phyloP scores from a whole-genome alignment of 2,329 filamentous ascomycete species.

The Hypoxylon sp. region DNA sequence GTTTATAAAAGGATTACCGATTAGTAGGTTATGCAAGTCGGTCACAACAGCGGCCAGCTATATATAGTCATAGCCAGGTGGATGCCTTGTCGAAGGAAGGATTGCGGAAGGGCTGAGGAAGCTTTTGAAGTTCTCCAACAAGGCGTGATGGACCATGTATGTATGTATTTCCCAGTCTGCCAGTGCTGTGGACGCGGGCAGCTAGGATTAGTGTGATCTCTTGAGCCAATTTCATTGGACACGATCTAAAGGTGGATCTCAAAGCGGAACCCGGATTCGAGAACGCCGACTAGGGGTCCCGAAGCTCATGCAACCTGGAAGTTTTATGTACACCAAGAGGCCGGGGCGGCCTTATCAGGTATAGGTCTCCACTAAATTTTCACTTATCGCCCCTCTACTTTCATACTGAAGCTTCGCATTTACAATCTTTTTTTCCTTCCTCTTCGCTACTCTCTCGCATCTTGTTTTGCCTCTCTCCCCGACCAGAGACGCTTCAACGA shows the following conservation, averaged over 20 bases:
- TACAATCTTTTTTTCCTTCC: slow-evolving; percentile 23
- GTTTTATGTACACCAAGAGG: slow-evolving; percentile 4
- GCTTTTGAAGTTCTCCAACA: slow-evolving; percentile 25
- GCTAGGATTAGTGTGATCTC: slow-evolving; percentile 26
- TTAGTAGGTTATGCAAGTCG: slow-evolving; percentile 10
- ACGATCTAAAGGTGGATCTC: slow-evolving; percentile 14
- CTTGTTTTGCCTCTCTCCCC: slow-evolving; percentile 15
- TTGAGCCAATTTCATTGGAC: slow-evolving; percentile 19
- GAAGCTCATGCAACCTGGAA: slow-evolving; percentile 34
- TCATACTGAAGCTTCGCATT: slow-evolving; percentile 13
- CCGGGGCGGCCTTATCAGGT: slow-evolving; percentile 26
- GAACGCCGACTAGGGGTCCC: slow-evolving; percentile 9
- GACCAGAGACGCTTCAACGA: slow-evolving; percentile 4
- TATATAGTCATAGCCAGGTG: slow-evolving; percentile 21
- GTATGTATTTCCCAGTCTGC: slow-evolving; percentile 8
- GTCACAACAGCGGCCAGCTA: slow-evolving; percentile 11
- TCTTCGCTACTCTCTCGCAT: background rate
- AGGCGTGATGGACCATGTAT: slow-evolving; percentile 18
- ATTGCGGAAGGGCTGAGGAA: slow-evolving; percentile 20
- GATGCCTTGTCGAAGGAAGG: slow-evolving; percentile 21
- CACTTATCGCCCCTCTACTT: slow-evolving; percentile 43
- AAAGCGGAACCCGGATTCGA: slow-evolving; percentile 27
- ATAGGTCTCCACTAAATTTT: slow-evolving; percentile 31
- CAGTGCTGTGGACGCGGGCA: slow-evolving; percentile 19
- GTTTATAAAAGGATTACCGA: slow-evolving; percentile 4